Evolutionary conservation across 2,329 filamentous ascomycete genomes (phyloP).

Genomic region (Epichloe sp.): DNA sequence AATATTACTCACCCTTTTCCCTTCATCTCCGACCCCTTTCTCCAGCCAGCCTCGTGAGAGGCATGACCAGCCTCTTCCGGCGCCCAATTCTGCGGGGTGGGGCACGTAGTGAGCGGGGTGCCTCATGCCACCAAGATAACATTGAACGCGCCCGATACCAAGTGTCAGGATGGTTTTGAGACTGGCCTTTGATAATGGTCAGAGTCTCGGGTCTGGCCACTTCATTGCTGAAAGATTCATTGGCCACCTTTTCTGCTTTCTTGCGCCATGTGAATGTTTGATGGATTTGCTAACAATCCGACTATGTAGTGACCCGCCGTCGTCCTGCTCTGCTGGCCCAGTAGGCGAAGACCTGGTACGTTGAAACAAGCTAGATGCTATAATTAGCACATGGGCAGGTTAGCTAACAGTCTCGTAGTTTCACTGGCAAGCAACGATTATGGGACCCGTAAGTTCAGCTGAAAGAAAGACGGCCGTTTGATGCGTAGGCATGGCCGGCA

Average conservation of each 20-base stretch:
- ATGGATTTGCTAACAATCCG: constrained; percentile 10
- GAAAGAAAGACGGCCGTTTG: background rate
- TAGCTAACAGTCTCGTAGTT: constrained; percentile 48
- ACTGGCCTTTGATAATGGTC: background rate
- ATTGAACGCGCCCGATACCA: constrained; percentile 8
- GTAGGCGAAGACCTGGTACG: constrained; percentile 96
- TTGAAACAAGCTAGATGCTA: constrained; percentile 10
- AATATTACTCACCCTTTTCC: constrained; percentile 20
- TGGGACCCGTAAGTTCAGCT: constrained; percentile 74
- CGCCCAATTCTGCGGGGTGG: constrained; percentile 23
- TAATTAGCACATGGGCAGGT: background rate
- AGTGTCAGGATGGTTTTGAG: background rate
- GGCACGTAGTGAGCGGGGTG: constrained; percentile 24
- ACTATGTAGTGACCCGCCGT: constrained; percentile 74
- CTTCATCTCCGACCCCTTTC: background rate
- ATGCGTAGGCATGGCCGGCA: background rate
- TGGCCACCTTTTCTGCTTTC: background rate
- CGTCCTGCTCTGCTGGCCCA: constrained; percentile 94
- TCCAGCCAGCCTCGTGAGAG: constrained; percentile 10
- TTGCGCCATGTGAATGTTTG: background rate
- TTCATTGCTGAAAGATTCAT: background rate
- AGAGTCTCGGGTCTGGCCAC: background rate
- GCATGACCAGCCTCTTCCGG: constrained; percentile 8
- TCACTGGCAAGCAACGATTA: constrained; percentile 99
- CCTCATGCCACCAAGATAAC: constrained; percentile 4